Conservation (phyloP, 768 basidiomycete species). For the Collybiopsis confluens region DNA sequence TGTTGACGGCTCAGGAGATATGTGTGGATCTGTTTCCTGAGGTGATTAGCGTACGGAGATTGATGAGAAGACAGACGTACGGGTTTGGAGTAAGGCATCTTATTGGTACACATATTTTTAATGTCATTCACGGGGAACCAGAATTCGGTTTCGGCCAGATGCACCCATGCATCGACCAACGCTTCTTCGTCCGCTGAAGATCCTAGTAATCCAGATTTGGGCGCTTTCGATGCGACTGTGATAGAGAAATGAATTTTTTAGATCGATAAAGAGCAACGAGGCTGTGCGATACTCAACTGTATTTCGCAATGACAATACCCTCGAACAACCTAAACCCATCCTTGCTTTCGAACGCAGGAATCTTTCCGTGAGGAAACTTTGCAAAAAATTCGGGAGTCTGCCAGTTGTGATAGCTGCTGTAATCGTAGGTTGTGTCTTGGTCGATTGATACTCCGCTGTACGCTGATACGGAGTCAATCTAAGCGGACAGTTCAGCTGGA, state of each 20-base stretch:
- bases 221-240: slow-evolving; percentile 70
- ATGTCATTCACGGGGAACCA: slow-evolving; percentile 32
- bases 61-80: slow-evolving; percentile 35
- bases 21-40: slow-evolving; percentile 51
- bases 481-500: slow-evolving; percentile 3
- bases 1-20: slow-evolving; percentile 46
- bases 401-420: slow-evolving; percentile 50
- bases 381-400: slow-evolving; percentile 61
- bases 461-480: slow-evolving; percentile 58
- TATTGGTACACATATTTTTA: slow-evolving; percentile 30
- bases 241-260: slow-evolving; percentile 14
- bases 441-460: slow-evolving; percentile 55
- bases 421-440: slow-evolving; percentile 45
- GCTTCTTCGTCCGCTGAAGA: slow-evolving; percentile 61
- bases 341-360: slow-evolving; percentile 74
- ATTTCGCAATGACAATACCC: slow-evolving; percentile 75
- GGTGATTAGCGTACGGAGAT: neutral
- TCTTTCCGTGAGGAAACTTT: slow-evolving; percentile 76
- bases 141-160: slow-evolving; percentile 69
- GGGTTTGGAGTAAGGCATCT: slow-evolving; percentile 78
- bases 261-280: neutral
- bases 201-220: slow-evolving; percentile 79
- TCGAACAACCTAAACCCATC: slow-evolving; percentile 83
- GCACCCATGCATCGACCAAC: slow-evolving; percentile 80
- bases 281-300: slow-evolving; percentile 58